phyloP scores from a whole-genome alignment of 225 moss, liverwort and hornwort species.

The Marchantia paleacea region DNA sequence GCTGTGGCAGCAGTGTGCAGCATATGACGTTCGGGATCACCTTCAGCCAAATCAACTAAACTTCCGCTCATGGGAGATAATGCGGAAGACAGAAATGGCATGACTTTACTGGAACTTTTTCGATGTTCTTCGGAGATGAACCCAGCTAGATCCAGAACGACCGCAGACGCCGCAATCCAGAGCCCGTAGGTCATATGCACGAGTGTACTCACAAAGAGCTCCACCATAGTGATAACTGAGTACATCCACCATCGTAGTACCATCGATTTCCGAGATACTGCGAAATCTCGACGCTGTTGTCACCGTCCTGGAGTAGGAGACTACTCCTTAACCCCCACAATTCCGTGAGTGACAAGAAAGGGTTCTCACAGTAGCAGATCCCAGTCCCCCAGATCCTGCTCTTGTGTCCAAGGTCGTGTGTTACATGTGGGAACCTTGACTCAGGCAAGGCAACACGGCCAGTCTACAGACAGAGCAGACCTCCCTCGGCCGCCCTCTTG shows the following conservation, averaged over 20 bases:
- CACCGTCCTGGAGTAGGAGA: neutral
- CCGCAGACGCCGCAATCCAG: constrained; percentile 33
- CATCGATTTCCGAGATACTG: constrained; percentile 1
- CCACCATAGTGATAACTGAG: constrained; percentile 24
- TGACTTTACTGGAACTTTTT: constrained; percentile 36
- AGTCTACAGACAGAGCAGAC: neutral
- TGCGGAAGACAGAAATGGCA: constrained; percentile 31
- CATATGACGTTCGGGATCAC: constrained; percentile 19
- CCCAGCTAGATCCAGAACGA: constrained; percentile 44
- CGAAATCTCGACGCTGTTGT: neutral
- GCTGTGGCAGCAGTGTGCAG: constrained; percentile 24
- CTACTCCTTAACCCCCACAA: neutral
- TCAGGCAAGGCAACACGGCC: neutral
- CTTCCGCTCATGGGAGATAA: constrained; percentile 47
- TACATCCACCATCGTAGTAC: constrained; percentile 15
- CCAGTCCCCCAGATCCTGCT: neutral
- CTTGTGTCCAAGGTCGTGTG: neutral
- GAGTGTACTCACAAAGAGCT: constrained; percentile 48
- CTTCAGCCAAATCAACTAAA: constrained; percentile 28
- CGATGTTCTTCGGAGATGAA: constrained; percentile 27
- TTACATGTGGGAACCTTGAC: neutral
- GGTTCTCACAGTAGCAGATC: neutral
- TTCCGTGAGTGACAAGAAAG: neutral
- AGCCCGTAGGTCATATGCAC: constrained; percentile 38
- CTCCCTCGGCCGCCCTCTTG: neutral